phyloP scores from a whole-genome alignment of 1,284 basidiomycete genomes.

The Naganishia liquefaciens region DNA sequence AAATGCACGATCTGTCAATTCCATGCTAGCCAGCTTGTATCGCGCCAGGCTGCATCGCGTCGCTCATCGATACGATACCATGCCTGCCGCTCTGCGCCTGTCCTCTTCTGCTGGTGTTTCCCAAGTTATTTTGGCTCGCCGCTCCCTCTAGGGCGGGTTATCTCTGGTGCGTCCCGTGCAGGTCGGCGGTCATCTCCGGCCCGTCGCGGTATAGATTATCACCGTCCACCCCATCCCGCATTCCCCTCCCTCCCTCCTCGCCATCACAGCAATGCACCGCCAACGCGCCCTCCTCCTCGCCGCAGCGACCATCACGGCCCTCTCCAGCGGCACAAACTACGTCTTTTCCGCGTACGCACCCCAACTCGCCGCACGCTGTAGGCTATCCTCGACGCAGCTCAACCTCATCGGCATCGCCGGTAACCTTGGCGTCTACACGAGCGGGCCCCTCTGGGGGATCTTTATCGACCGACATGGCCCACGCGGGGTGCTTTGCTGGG shows the following conservation, averaged over 20 bases:
- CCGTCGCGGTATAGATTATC: neutral
- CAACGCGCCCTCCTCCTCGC: conserved; percentile 1
- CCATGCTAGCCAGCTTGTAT: no score
- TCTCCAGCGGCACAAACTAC: conserved; percentile 64
- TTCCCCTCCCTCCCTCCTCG: neutral
- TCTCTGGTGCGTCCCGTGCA: no score
- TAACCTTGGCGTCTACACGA: conserved; percentile 51
- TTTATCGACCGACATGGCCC: conserved; percentile 68
- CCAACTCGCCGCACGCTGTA: conserved; percentile 69
- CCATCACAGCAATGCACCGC: neutral
- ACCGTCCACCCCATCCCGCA: neutral
- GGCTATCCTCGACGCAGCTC: conserved; percentile 70
- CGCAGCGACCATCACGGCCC: conserved; percentile 6
- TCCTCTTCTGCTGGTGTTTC: no score
- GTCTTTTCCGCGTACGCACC: conserved; percentile 70
- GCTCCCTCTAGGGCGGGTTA: no score
- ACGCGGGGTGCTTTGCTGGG: conserved; percentile 48
- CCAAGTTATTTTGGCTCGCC: no score
- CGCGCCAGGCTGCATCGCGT: no score
- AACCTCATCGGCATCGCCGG: conserved; percentile 65
- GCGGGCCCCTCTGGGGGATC: conserved; percentile 56
- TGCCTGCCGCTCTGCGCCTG: no score
- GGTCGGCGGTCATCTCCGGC: no score
- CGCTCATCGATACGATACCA: no score
- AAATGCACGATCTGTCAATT: no score